Percentiles rank a stretch among this genome's conserved stretches.
Conservation (phyloP, 768 basidiomycete species). For the Psilocybe sp. region DNA sequence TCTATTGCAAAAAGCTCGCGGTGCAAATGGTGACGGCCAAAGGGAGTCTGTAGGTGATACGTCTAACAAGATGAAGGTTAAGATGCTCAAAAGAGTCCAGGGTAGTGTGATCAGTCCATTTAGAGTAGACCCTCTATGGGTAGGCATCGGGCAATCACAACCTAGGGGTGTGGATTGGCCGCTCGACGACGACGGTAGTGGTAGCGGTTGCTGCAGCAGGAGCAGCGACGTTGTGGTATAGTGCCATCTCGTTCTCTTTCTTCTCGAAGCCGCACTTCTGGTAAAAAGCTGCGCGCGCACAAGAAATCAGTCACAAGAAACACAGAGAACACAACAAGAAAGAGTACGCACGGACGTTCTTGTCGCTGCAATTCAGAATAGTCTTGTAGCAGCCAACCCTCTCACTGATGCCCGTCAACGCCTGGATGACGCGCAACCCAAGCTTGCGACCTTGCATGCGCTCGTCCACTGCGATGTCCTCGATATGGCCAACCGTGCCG, state of each 20-base stretch:
- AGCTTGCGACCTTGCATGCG: constrained; percentile 89
- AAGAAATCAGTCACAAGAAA: constrained; percentile 6
- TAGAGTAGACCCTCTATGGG: too few relatives aligned
- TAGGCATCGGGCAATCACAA: constrained; percentile 12
- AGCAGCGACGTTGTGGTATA: constrained; percentile 22
- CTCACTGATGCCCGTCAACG: constrained; percentile 83
- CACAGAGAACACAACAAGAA: constrained; percentile 3
- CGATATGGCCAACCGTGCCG: constrained; percentile 92
- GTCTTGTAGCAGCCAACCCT: constrained; percentile 88
- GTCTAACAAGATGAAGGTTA: too few relatives aligned
- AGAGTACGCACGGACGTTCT: constrained; percentile 79
- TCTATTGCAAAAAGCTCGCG: too few relatives aligned
- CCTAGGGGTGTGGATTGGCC: constrained; percentile 15
- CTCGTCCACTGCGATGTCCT: constrained; percentile 94
- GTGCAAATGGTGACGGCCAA: too few relatives aligned
- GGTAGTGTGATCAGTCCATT: too few relatives aligned
- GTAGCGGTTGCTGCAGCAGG: constrained; percentile 3
- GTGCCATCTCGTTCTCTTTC: constrained; percentile 93
- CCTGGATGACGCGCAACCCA: constrained; percentile 83
- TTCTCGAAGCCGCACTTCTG: constrained; percentile 90
- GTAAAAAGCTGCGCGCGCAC: constrained; percentile 74
- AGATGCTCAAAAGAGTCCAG: neutral
- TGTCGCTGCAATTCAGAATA: constrained; percentile 90
- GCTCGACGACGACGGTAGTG: constrained; percentile 2
- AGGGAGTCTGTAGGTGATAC: too few relatives aligned